Evolutionary conservation across 345 rosid species (phyloP).

Genomic region (Camelina sativa): DNA sequence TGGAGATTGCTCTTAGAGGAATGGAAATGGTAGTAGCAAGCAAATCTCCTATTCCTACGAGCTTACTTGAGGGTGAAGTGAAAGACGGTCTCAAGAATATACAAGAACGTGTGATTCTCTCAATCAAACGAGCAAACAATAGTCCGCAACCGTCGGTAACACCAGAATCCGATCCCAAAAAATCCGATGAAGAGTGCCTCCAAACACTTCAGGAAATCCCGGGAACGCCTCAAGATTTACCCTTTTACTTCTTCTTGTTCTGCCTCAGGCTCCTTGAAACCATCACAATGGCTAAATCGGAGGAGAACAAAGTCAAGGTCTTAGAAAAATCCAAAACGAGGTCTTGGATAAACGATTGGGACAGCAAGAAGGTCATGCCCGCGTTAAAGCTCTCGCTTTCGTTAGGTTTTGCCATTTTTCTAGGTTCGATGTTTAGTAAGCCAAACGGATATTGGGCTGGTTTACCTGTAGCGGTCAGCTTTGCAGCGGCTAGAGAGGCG

Average conservation of each 20-base stretch:
- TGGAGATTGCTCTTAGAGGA: slow-evolving; percentile 67
- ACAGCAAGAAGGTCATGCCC: slow-evolving; percentile 53
- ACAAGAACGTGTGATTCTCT: slow-evolving; percentile 52
- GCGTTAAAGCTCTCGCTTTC: slow-evolving; percentile 72
- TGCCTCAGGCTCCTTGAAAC: slow-evolving; percentile 63
- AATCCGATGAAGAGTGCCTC: slow-evolving; percentile 44
- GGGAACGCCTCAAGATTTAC: slow-evolving; percentile 53
- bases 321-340: slow-evolving; percentile 13
- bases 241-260: slow-evolving; percentile 77
- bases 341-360: slow-evolving; percentile 39
- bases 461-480: slow-evolving; percentile 71
- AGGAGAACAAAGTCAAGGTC: slow-evolving; percentile 25
- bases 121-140: slow-evolving; percentile 51
- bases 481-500: slow-evolving; percentile 70
- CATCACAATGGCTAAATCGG: slow-evolving; percentile 47
- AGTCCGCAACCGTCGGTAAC: slow-evolving; percentile 50
- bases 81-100: slow-evolving; percentile 48
- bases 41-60: slow-evolving; percentile 48
- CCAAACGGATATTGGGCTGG: slow-evolving; percentile 85
- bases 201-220: slow-evolving; percentile 61
- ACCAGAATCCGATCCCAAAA: slow-evolving; percentile 56
- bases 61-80: slow-evolving; percentile 46
- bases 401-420: slow-evolving; percentile 65
- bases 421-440: slow-evolving; percentile 75
- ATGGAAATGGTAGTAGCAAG: slow-evolving; percentile 75